A percentile compares a stretch with the other conserved stretches of the same genome.
Evolutionary conservation across 169 alveolate genomes (phyloP).

Genomic region (Babesia divergens): DNA sequence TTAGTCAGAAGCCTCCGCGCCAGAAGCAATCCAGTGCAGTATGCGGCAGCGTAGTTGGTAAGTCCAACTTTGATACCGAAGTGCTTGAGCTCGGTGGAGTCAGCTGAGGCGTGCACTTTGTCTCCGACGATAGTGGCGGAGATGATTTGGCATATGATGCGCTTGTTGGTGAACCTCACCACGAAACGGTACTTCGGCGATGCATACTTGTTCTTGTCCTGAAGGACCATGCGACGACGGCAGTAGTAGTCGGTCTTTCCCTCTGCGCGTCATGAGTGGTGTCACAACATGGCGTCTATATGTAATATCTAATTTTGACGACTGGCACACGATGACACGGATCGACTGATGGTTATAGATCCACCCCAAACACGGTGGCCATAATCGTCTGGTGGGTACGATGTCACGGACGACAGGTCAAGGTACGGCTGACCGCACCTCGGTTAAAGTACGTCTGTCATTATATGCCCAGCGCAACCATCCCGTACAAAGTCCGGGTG

Average conservation of each 20-base stretch:
- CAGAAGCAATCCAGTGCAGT: conserved; percentile 95
- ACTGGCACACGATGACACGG: too few species aligned
- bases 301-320: too few species aligned
- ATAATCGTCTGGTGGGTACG: background rate
- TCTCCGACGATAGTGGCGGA: conserved; percentile 98
- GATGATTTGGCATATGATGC: conserved; percentile 94
- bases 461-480: conserved; percentile 26
- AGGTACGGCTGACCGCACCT: conserved; percentile 27
- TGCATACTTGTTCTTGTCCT: conserved; percentile 99
- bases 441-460: conserved; percentile 42
- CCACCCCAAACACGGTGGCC: background rate
- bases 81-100: conserved; percentile 93
- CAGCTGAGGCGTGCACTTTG: conserved; percentile 94
- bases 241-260: conserved; percentile 99
- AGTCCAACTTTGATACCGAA: conserved; percentile 98
- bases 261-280: conserved; percentile 76
- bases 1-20: conserved; percentile 96
- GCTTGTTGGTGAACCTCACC: conserved; percentile 93
- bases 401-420: conserved; percentile 73
- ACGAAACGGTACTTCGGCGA: conserved; percentile 99
- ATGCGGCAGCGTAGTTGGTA: conserved; percentile 99
- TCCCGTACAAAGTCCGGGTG: background rate
- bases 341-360: too few species aligned
- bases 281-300: background rate
- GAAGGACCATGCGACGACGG: conserved; percentile 94